A percentile compares a stretch with the other conserved stretches of the same genome.
phyloP scores from a whole-genome alignment of 805 yeast species.

The Cyberlindnera meyerae region DNA sequence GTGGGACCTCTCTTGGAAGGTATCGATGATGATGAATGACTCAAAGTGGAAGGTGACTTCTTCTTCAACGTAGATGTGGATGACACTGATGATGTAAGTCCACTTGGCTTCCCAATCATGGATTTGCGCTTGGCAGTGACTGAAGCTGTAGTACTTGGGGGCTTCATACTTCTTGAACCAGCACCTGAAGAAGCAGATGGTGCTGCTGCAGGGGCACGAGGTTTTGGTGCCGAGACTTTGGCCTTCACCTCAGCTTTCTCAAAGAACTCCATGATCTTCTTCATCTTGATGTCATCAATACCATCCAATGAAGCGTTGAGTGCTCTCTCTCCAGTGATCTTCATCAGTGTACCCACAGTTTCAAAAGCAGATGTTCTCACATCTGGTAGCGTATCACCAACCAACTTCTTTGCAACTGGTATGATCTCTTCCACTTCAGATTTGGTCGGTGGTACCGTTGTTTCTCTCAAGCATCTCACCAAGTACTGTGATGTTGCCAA shows the following conservation, averaged over 20 bases:
- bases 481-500: slow-evolving; percentile 65
- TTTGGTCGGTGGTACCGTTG: slow-evolving; percentile 43
- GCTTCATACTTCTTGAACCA: slow-evolving; percentile 9
- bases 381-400: slow-evolving; percentile 80
- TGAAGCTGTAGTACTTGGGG: slow-evolving; percentile 7
- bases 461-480: slow-evolving; percentile 53
- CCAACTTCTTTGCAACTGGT: slow-evolving; percentile 52
- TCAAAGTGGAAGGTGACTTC: slow-evolving; percentile 10
- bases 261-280: slow-evolving; percentile 57
- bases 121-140: slow-evolving; percentile 11
- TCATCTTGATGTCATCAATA: slow-evolving; percentile 72
- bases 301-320: slow-evolving; percentile 54
- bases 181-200: slow-evolving; percentile 20
- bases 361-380: slow-evolving; percentile 75
- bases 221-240: slow-evolving; percentile 26
- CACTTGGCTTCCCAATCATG: slow-evolving; percentile 12
- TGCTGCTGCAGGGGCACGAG: slow-evolving; percentile 18
- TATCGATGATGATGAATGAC: too few species aligned
- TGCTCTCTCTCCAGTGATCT: slow-evolving; percentile 72
- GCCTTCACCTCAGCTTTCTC: slow-evolving; percentile 53
- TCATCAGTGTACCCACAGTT: slow-evolving; percentile 75
- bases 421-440: slow-evolving; percentile 55
- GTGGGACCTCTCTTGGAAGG: slow-evolving; percentile 70
- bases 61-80: slow-evolving; percentile 13
- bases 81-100: slow-evolving; percentile 8